A percentile compares a stretch with the other conserved stretches of the same genome.
Evolutionary conservation across 2,329 filamentous ascomycete genomes (phyloP).

Genomic region (Colletotrichum graminicola): DNA sequence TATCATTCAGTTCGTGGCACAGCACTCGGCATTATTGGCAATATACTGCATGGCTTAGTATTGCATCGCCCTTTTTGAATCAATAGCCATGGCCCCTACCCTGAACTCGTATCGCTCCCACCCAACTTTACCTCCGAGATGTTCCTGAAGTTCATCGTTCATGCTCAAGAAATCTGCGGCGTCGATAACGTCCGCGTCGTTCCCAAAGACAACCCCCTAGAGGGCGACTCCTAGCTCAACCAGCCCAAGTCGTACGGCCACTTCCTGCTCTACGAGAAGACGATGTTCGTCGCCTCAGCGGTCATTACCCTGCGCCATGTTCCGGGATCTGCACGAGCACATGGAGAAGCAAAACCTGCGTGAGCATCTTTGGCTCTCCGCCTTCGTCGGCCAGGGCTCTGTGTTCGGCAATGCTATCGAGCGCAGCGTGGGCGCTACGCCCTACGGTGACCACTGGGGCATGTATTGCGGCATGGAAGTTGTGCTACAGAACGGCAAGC

Average conservation of each 20-base stretch:
- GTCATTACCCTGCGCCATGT: constrained; percentile 51
- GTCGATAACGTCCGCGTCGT: constrained; percentile 45
- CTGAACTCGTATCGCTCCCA: constrained; percentile 31
- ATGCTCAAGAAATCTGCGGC: constrained; percentile 44
- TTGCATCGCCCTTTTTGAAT: neutral
- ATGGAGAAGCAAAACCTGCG: constrained; percentile 52
- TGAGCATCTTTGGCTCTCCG: constrained; percentile 58
- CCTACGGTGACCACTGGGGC: constrained; percentile 58
- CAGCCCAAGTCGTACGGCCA: constrained; percentile 52
- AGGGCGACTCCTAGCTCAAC: constrained; percentile 42
- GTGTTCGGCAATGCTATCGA: constrained; percentile 62
- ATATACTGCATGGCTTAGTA: neutral
- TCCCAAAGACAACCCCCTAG: constrained; percentile 30
- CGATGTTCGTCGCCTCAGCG: constrained; percentile 57
- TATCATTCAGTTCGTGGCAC: neutral
- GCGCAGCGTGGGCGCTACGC: constrained; percentile 60
- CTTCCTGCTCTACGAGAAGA: constrained; percentile 55
- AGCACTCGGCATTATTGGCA: neutral
- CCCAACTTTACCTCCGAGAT: constrained; percentile 37
- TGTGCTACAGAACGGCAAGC: constrained; percentile 56
- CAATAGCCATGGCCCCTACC: constrained; percentile 13
- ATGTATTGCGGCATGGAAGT: constrained; percentile 58
- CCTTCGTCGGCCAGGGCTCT: constrained; percentile 58
- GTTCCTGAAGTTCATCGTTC: constrained; percentile 45
- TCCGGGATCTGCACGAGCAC: constrained; percentile 48